These are phyloP conservation scores for Chrysopogon serrulatus DNA, from an alignment of 176 grass and related monocot genomes.

Conservation along the genomic window DNA sequence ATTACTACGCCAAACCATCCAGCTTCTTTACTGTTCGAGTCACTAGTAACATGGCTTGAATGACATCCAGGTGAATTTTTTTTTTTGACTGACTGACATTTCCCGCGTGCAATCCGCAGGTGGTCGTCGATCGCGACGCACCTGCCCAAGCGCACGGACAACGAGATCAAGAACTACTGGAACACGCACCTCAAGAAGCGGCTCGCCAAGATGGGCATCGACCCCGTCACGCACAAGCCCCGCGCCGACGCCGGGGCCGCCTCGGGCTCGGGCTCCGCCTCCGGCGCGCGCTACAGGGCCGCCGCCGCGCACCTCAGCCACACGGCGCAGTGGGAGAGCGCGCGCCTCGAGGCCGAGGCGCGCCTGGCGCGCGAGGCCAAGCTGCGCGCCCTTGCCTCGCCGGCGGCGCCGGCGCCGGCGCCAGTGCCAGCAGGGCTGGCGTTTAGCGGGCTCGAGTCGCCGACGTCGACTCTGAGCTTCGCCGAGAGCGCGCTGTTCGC, in stretches of 20 bases:
- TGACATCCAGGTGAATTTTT: too few relatives aligned
- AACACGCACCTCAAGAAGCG: constrained; percentile 87
- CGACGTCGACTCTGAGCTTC: constrained; percentile 64
- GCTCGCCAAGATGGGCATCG: constrained; percentile 80
- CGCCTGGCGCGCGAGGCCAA: constrained; percentile 67
- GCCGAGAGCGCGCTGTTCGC: constrained; percentile 36
- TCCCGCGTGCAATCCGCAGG: constrained; percentile 5
- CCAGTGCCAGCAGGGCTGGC: neutral
- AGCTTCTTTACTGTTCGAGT: neutral
- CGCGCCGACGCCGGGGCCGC: constrained; percentile 22
- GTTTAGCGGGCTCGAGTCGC: constrained; percentile 43
- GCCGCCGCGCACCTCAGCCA: constrained; percentile 82
- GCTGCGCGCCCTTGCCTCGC: constrained; percentile 40
- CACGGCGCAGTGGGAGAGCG: constrained; percentile 90
- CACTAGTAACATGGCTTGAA: neutral
- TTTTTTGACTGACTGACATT: neutral
- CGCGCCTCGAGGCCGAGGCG: constrained; percentile 81
- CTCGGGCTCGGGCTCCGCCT: neutral
- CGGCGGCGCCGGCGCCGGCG: neutral
- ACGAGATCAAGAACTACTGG: constrained; percentile 95
- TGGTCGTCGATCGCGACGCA: constrained; percentile 82
- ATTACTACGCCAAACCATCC: neutral
- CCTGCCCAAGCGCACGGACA: constrained; percentile 74
- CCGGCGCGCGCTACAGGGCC: constrained; percentile 26
- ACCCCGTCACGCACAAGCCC: constrained; percentile 74